Evolutionary conservation across 495 filamentous ascomycete genomes (phyloP).

Genomic region (Xylaria venustula): DNA sequence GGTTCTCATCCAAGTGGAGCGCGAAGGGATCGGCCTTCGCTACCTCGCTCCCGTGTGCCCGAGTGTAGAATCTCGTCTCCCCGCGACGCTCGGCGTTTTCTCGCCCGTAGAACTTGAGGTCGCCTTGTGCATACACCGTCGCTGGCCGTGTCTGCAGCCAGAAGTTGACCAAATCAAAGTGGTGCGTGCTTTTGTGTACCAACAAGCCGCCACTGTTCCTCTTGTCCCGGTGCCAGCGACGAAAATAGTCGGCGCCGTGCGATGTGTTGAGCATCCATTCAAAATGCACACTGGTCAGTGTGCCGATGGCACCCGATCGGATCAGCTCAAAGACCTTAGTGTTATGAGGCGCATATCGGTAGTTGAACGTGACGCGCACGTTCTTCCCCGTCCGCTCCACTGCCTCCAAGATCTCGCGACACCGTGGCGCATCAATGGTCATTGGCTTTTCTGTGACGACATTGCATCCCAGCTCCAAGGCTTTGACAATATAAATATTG

Average conservation of each 20-base stretch:
- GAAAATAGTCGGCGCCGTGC: constrained; percentile 61
- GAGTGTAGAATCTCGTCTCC: constrained; percentile 36
- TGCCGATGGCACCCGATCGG: constrained; percentile 49
- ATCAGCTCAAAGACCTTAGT: constrained; percentile 50
- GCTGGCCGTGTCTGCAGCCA: constrained; percentile 46
- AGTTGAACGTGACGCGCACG: constrained; percentile 51
- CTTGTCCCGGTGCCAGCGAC: constrained; percentile 61
- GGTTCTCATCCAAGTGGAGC: constrained; percentile 47
- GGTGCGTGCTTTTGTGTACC: constrained; percentile 51
- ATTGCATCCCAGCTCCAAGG: constrained; percentile 55
- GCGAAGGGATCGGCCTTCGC: constrained; percentile 48
- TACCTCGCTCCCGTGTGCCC: constrained; percentile 35
- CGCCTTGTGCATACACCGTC: constrained; percentile 47
- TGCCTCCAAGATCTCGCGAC: constrained; percentile 47
- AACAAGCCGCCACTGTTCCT: constrained; percentile 55
- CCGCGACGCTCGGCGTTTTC: constrained; percentile 47
- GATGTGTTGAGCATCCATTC: constrained; percentile 60
- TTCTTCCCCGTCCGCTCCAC: constrained; percentile 35
- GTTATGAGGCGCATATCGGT: constrained; percentile 53
- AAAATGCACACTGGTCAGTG: constrained; percentile 55
- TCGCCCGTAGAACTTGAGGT: constrained; percentile 46
- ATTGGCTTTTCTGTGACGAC: constrained; percentile 62
- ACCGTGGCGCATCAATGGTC: constrained; percentile 56
- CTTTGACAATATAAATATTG: constrained; percentile 53
- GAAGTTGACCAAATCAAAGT: constrained; percentile 53